These are phyloP conservation scores for Pharus latifolius DNA, from an alignment of 176 grass and related monocot species.

Conservation along the genomic window DNA sequence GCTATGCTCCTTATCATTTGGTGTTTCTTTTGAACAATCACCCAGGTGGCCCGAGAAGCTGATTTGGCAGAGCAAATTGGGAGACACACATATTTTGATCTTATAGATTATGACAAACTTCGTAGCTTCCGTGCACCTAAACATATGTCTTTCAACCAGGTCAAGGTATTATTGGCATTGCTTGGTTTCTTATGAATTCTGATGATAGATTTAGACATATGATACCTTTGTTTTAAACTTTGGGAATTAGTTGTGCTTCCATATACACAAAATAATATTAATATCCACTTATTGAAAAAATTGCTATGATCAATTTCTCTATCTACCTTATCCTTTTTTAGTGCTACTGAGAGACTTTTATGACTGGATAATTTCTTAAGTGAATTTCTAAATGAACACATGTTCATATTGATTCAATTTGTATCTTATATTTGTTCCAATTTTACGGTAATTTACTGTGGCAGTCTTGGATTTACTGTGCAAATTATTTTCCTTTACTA, in stretches of 20 bases:
- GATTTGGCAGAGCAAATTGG: slow-evolving; percentile 67
- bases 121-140: slow-evolving; percentile 46
- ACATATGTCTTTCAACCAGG: slow-evolving; percentile 26
- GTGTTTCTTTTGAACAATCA: background rate
- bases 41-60: slow-evolving; percentile 40
- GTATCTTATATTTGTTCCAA: no score
- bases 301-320: background rate
- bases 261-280: background rate
- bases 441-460: no score
- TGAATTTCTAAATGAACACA: no score
- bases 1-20: slow-evolving; percentile 7
- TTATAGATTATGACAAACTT: slow-evolving; percentile 63
- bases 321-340: background rate
- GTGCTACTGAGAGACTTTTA: no score
- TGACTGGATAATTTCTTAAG: no score
- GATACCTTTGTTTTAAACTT: background rate
- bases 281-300: background rate
- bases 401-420: no score
- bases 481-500: no score
- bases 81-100: slow-evolving; percentile 44
- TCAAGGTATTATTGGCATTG: slow-evolving; percentile 44
- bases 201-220: background rate
- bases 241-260: background rate
- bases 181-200: background rate
- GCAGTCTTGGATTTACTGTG: no score